A percentile compares a stretch with the other conserved stretches of the same genome.
These are phyloP conservation scores for Rhynchospora pubera DNA, from an alignment of 176 grass and related monocot genomes.

Conservation along the genomic window DNA sequence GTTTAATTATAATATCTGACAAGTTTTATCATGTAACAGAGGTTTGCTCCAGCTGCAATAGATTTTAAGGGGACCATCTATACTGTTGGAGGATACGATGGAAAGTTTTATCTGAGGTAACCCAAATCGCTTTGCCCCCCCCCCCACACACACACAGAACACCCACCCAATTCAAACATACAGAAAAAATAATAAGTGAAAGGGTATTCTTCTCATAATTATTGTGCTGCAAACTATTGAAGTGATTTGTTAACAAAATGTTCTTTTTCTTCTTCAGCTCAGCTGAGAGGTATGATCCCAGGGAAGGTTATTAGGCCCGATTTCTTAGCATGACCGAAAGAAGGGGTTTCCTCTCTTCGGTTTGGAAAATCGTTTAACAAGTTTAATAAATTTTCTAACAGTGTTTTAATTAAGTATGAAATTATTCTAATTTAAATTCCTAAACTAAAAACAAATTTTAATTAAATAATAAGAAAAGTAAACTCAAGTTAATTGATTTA, in stretches of 20 bases:
- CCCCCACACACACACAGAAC: no score
- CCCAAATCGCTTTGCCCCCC: background rate
- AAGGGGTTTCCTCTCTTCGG: no score
- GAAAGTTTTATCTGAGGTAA: slow-evolving; percentile 57
- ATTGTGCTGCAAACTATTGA: background rate
- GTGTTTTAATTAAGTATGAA: no score
- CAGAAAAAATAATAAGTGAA: no score
- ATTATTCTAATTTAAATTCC: no score
- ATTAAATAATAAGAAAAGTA: no score
- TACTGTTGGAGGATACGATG: slow-evolving; percentile 75
- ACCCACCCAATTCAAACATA: background rate
- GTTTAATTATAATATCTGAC: background rate
- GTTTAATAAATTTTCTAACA: no score
- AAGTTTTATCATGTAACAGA: slow-evolving; percentile 36
- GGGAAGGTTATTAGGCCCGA: slow-evolving; percentile 72
- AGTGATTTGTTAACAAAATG: background rate
- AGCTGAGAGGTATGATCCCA: slow-evolving; percentile 84
- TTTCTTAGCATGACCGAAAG: slow-evolving; percentile 50
- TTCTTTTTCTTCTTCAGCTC: slow-evolving; percentile 37
- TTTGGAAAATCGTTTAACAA: no score
- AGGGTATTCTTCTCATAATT: background rate
- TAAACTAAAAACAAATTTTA: no score
- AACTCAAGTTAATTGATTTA: no score
- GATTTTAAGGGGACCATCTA: slow-evolving; percentile 44
- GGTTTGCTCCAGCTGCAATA: slow-evolving; percentile 56